Conservation (phyloP, 2,329 filamentous ascomycete species). For the Monosporascus sp. region DNA sequence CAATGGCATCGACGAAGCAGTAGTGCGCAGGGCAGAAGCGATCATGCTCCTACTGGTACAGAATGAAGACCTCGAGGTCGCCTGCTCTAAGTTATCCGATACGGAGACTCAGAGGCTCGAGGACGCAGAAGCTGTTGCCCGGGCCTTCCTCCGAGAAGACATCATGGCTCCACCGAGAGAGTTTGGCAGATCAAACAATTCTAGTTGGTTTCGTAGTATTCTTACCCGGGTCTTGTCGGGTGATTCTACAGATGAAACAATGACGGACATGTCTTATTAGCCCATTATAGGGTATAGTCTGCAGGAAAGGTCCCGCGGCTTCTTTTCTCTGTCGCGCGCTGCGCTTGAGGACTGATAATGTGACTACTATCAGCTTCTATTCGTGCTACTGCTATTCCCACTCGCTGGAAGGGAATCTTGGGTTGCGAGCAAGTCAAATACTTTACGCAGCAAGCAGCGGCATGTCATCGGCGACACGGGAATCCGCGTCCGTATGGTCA, state of each 20-base stretch:
- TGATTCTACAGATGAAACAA: not conserved
- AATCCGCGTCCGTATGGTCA: too few relatives aligned
- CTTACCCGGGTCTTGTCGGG: conserved; percentile 17
- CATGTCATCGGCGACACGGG: too few relatives aligned
- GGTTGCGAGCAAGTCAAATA: too few relatives aligned
- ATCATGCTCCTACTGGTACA: conserved; percentile 62
- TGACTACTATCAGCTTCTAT: too few relatives aligned
- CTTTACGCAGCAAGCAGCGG: too few relatives aligned
- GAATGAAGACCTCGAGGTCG: conserved; percentile 70
- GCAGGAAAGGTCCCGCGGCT: too few relatives aligned
- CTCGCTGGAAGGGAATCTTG: too few relatives aligned
- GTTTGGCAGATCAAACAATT: conserved; percentile 1
- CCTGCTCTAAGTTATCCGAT: conserved; percentile 62
- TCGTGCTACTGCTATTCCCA: too few relatives aligned
- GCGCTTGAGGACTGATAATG: too few relatives aligned
- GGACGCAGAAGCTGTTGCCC: conserved; percentile 57
- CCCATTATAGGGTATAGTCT: not conserved
- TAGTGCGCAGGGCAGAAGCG: conserved; percentile 71
- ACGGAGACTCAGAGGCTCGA: conserved; percentile 62
- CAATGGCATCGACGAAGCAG: conserved; percentile 69
- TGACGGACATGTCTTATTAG: not conserved
- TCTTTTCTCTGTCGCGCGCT: too few relatives aligned
- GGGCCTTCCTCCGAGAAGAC: conserved; percentile 48
- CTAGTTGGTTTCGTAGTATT: conserved; percentile 17
- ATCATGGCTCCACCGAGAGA: conserved; percentile 20